Percentiles rank a stretch among this genome's conserved stretches.
phyloP scores from a whole-genome alignment of 83 land plant genomes.

The Diphasiastrum complanatum region DNA sequence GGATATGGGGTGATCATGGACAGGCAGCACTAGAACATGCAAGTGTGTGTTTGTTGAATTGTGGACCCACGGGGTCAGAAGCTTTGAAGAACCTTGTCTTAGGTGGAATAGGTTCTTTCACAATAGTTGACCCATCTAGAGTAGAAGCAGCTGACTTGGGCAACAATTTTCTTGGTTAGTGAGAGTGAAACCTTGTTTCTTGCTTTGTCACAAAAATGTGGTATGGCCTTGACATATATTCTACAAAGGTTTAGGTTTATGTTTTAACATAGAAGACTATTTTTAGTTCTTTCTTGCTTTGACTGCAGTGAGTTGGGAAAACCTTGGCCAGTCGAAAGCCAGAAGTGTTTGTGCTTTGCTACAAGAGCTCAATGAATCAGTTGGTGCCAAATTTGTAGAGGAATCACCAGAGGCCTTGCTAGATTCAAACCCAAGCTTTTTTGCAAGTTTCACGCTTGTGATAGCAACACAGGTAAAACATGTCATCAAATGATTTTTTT shows the following conservation, averaged over 20 bases:
- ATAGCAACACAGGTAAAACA: constrained; percentile 98
- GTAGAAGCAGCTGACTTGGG: constrained; percentile 74
- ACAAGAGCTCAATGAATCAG: constrained; percentile 92
- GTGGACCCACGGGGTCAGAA: constrained; percentile 95
- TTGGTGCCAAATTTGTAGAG: constrained; percentile 76
- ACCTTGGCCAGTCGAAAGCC: constrained; percentile 77
- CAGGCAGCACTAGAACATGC: constrained; percentile 85
- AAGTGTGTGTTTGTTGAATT: constrained; percentile 71
- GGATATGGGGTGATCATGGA: constrained; percentile 99
- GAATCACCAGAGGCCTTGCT: constrained; percentile 71
- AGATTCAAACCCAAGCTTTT: constrained; percentile 70
- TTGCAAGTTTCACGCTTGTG: constrained; percentile 74
- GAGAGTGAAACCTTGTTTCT: constrained; percentile 2
- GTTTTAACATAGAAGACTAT: no score
- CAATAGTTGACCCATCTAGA: constrained; percentile 72
- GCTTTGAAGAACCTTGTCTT: constrained; percentile 88
- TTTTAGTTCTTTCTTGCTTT: no score
- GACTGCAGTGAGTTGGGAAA: constrained; percentile 62
- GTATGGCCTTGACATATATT: no score
- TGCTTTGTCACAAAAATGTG: no score
- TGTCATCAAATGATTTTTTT: no score
- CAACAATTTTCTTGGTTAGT: constrained; percentile 73
- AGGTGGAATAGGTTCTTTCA: constrained; percentile 87
- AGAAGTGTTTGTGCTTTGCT: constrained; percentile 72
- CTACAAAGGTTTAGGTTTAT: no score